phyloP scores from a whole-genome alignment of 2,329 filamentous ascomycete genomes.

The Ciborinia camelliae region DNA sequence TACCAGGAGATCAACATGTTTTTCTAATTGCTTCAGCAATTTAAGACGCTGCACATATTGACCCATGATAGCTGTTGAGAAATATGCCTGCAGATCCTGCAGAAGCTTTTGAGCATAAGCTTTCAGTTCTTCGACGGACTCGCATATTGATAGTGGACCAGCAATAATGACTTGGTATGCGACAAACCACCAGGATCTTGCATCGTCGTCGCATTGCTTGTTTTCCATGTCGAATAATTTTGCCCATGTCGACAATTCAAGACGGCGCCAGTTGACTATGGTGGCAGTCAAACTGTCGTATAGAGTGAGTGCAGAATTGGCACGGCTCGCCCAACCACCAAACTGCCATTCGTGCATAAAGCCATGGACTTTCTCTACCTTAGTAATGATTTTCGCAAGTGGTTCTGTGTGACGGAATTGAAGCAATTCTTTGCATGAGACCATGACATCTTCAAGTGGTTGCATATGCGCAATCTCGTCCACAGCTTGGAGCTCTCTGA shows the following conservation, averaged over 20 bases:
- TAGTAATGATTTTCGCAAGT: constrained; percentile 79
- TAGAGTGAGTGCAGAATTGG: constrained; percentile 64
- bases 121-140: constrained; percentile 56
- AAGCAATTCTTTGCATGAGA: constrained; percentile 70
- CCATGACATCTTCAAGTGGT: constrained; percentile 73
- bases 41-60: constrained; percentile 72
- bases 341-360: constrained; percentile 92
- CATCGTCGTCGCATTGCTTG: constrained; percentile 70
- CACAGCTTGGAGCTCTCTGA: constrained; percentile 64
- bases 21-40: constrained; percentile 62
- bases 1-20: constrained; percentile 61
- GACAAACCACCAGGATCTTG: constrained; percentile 92
- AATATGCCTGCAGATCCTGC: constrained; percentile 75
- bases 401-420: constrained; percentile 77
- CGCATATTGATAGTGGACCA: constrained; percentile 64
- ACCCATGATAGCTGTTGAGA: constrained; percentile 73
- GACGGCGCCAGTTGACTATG: constrained; percentile 82
- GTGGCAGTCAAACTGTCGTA: constrained; percentile 77
- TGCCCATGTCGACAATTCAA: constrained; percentile 91
- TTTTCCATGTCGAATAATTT: constrained; percentile 82
- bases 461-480: constrained; percentile 70
- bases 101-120: constrained; percentile 66
- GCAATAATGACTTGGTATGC: constrained; percentile 87
- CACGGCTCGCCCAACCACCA: constrained; percentile 76
- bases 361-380: constrained; percentile 80